Percentiles rank a stretch among this genome's conserved stretches.
Evolutionary conservation across 257 asterid genomes (phyloP).

Genomic region (Sherardia arvensis): DNA sequence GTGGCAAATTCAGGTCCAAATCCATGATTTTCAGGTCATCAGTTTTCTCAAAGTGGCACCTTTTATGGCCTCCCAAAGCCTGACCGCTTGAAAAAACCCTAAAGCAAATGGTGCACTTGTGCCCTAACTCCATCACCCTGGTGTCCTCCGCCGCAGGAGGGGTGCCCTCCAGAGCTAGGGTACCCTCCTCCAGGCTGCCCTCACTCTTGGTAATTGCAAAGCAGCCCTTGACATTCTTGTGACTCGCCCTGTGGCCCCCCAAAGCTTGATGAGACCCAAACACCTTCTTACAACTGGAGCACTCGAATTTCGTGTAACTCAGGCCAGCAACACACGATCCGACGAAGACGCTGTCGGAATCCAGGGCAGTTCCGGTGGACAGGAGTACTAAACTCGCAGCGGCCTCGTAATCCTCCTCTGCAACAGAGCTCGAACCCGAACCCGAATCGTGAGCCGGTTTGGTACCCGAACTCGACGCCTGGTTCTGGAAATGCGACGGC

Average conservation of each 20-base stretch:
- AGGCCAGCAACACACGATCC: slow-evolving; percentile 5
- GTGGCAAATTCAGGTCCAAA: slow-evolving; percentile 33
- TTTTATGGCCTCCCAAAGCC: slow-evolving; percentile 75
- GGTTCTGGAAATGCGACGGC: slow-evolving; percentile 25
- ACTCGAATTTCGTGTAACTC: slow-evolving; percentile 39
- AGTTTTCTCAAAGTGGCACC: slow-evolving; percentile 69
- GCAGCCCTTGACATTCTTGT: slow-evolving; percentile 84
- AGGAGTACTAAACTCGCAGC: slow-evolving; percentile 49
- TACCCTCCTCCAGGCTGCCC: slow-evolving; percentile 15
- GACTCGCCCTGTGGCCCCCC: slow-evolving; percentile 82
- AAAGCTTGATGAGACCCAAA: slow-evolving; percentile 76
- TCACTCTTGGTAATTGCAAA: slow-evolving; percentile 47
- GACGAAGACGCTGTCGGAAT: background rate
- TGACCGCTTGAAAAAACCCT: slow-evolving; percentile 74
- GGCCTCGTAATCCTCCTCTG: slow-evolving; percentile 55
- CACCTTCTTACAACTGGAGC: slow-evolving; percentile 78
- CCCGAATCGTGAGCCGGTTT: slow-evolving; percentile 1
- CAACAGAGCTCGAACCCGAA: background rate
- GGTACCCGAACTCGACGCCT: background rate
- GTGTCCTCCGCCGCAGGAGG: background rate
- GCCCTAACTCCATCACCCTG: slow-evolving; percentile 22
- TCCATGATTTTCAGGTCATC: slow-evolving; percentile 18
- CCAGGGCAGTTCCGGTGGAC: slow-evolving; percentile 34
- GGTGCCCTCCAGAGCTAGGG: slow-evolving; percentile 12
- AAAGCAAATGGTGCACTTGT: slow-evolving; percentile 52